phyloP scores from a whole-genome alignment of 2,329 filamentous ascomycete genomes.

The Colletotrichum sp. region DNA sequence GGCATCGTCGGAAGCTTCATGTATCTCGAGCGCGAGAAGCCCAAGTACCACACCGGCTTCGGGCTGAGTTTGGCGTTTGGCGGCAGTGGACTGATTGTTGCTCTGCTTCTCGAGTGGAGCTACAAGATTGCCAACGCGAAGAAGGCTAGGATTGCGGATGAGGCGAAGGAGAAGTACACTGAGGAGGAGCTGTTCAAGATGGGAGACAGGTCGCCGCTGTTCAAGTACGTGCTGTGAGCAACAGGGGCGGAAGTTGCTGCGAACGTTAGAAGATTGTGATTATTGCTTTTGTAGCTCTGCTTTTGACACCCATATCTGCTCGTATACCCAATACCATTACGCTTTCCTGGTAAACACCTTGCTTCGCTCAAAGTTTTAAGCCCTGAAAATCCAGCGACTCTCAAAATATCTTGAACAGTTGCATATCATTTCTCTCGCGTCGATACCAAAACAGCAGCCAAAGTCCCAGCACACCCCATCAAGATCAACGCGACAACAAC shows the following conservation, averaged over 20 bases:
- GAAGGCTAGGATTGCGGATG: constrained; percentile 27
- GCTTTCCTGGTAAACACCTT: neutral
- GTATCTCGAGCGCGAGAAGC: constrained; percentile 33
- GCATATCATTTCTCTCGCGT: neutral
- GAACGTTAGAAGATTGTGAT: neutral
- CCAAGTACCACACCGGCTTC: constrained; percentile 54
- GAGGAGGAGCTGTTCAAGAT: constrained; percentile 33
- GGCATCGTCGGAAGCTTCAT: constrained; percentile 33
- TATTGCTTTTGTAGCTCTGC: neutral
- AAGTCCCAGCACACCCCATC: neutral
- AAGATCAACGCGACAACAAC: neutral
- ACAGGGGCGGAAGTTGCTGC: no score
- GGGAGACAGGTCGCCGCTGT: constrained; percentile 34
- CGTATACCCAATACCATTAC: neutral
- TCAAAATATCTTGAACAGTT: neutral
- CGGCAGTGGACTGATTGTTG: constrained; percentile 29
- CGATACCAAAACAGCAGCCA: neutral
- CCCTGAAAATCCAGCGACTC: no score
- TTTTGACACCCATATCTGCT: neutral
- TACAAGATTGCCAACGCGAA: constrained; percentile 30
- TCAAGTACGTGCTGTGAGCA: constrained; percentile 19
- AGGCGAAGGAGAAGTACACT: constrained; percentile 29
- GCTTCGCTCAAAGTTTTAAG: neutral
- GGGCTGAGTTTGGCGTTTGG: constrained; percentile 37
- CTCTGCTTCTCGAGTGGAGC: constrained; percentile 32